Evolutionary conservation across 108 stramenopile species (phyloP), one percentile per base, ranked within the genome.

Genomic region (Stephanodiscus minutulus): DNA sequence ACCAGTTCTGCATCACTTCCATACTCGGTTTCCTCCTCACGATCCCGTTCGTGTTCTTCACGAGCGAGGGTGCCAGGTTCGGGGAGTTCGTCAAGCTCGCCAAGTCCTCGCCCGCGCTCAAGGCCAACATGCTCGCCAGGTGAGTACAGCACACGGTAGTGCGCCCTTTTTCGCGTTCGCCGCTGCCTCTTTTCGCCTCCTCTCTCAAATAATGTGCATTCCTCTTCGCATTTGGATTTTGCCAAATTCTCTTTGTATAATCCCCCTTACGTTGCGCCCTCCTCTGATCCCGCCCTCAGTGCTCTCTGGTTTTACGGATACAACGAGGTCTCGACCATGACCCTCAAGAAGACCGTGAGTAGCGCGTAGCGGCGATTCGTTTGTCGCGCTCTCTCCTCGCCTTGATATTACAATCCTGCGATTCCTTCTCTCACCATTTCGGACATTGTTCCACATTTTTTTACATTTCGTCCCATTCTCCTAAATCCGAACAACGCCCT

Each of bases 281-380:
- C 29, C 59, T 60, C 76, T n/a, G 68, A 66, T 33, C 64, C 5
- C n/a, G 28, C 71, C 25, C 59, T 49, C 47, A 80, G 73, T 61
- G 87, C 83, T 27, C 76, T 88, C 48, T 82, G 64, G 67, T 88
- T 88, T 65, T 88, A 88, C 69, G 82, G 82, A 44, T 87, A 87
- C 83, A 88, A 88, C 59, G 85, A 88, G 64, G 70, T 88, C 49
- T 77, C 87, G 12, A 85, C 84, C 37, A 81, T 85, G 82, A 85
- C 87, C 37, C 66, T 87, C 54, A 85, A 82, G 64, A 87, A 87
- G 83, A 85, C 82, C 47, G 78, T 70, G 24, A 59, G 58, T 49
- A 70, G 25, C 27, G 41, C 24, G 22, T 21, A 1, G 35, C 35
- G 60, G n/a, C n/a, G n/a, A n/a, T n/a, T 35, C 36, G 48, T 20